Percentiles rank a stretch among this genome's conserved stretches.
These are phyloP conservation scores for Fragaria iinumae DNA, from an alignment of 306 rosid species.

Conservation along the genomic window DNA sequence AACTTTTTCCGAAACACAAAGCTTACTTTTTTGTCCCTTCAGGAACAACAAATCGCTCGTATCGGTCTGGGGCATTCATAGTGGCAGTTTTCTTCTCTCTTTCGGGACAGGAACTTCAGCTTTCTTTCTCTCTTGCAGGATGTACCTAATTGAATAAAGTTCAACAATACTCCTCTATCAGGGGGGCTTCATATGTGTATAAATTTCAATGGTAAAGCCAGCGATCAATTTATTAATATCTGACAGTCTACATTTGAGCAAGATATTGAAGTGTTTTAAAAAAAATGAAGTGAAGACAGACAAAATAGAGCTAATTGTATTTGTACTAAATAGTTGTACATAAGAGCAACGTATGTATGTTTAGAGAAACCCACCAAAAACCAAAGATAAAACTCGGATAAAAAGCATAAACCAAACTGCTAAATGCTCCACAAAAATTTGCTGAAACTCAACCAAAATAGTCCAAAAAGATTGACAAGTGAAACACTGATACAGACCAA, in stretches of 20 bases:
- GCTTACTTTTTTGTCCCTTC: slow-evolving; percentile 89
- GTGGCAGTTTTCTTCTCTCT: slow-evolving; percentile 17
- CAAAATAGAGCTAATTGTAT: background rate
- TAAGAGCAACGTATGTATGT: background rate
- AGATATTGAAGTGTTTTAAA: background rate
- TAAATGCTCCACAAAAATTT: background rate
- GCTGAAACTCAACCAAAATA: background rate
- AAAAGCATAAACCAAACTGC: background rate
- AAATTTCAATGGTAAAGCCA: background rate
- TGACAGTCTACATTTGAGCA: background rate
- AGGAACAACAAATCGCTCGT: slow-evolving; percentile 92
- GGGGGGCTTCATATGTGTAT: background rate
- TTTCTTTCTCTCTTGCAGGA: background rate
- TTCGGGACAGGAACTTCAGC: background rate
- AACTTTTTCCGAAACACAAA: background rate
- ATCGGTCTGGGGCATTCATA: slow-evolving; percentile 96
- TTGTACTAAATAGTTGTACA: background rate
- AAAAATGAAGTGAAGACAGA: background rate
- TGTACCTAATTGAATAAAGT: background rate
- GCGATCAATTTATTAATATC: background rate
- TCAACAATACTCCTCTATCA: background rate
- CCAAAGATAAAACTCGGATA: background rate
- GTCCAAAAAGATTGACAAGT: background rate
- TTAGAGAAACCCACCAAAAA: background rate
- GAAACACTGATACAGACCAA: background rate